These are phyloP conservation scores for Fennellomyces sp. DNA, from an alignment of 371 early-diverging fungal species.

Conservation along the genomic window DNA sequence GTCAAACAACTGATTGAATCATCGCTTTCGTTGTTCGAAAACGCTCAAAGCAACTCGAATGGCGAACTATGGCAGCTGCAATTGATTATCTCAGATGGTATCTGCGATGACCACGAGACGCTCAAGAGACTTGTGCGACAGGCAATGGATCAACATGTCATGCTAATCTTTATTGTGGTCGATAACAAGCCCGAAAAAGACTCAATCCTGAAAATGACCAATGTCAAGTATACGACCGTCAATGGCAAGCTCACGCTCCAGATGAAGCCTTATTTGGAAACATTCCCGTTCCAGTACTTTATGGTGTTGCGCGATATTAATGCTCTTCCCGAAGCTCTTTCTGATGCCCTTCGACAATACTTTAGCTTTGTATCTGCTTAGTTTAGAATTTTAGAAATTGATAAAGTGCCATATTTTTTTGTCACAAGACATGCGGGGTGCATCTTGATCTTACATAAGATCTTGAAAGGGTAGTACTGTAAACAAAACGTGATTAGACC, in stretches of 20 bases:
- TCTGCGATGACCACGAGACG: slow-evolving; percentile 91
- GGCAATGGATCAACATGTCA: slow-evolving; percentile 87
- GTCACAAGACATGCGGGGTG: too few species aligned
- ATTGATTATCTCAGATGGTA: slow-evolving; percentile 96
- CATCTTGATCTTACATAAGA: too few species aligned
- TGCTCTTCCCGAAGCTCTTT: slow-evolving; percentile 84
- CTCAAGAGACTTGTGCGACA: slow-evolving; percentile 79
- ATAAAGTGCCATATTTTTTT: too few species aligned
- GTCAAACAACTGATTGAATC: slow-evolving; percentile 83
- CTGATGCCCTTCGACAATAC: slow-evolving; percentile 95
- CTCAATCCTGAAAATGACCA: slow-evolving; percentile 86
- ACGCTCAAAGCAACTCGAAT: slow-evolving; percentile 59
- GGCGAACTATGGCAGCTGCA: slow-evolving; percentile 95
- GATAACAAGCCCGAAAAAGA: slow-evolving; percentile 87
- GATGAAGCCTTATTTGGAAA: slow-evolving; percentile 91
- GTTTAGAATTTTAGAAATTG: too few species aligned
- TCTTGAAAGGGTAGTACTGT: too few species aligned
- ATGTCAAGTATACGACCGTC: slow-evolving; percentile 75
- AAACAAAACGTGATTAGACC: too few species aligned
- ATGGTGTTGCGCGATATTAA: slow-evolving; percentile 90
- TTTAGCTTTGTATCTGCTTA: slow-evolving; percentile 65
- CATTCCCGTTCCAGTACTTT: slow-evolving; percentile 98
- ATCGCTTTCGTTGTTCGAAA: slow-evolving; percentile 74
- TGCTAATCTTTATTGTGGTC: slow-evolving; percentile 94
- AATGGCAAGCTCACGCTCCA: slow-evolving; percentile 71